Evolutionary conservation across 1,139 yeast species (phyloP).

Genomic region (Suzukiozyma palmioleophila): DNA sequence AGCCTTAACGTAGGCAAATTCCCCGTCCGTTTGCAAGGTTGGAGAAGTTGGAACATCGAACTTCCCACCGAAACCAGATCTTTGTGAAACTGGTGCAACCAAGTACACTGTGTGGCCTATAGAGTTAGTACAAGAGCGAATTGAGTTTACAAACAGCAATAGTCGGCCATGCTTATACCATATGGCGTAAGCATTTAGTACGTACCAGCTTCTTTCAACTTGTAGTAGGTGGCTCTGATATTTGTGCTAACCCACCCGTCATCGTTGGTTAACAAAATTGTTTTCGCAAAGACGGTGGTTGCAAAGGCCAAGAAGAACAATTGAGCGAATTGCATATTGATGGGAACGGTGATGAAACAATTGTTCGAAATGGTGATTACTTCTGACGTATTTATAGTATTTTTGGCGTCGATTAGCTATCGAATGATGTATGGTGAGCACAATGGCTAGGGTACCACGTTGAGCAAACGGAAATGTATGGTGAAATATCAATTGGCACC

Average conservation of each 20-base stretch:
- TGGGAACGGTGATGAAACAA: background rate
- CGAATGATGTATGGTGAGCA: too few relatives aligned
- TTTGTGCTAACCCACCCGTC: slow-evolving; percentile 59
- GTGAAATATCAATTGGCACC: too few relatives aligned
- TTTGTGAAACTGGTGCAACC: slow-evolving; percentile 56
- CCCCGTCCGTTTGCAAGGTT: slow-evolving; percentile 39
- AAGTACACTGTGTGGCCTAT: slow-evolving; percentile 45
- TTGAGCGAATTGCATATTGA: slow-evolving; percentile 12
- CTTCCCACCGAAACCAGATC: slow-evolving; percentile 58
- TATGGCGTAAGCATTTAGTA: background rate
- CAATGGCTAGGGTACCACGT: too few relatives aligned
- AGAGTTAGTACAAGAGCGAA: background rate
- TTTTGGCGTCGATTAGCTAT: too few relatives aligned
- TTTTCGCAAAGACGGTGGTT: slow-evolving; percentile 28
- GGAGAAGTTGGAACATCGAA: slow-evolving; percentile 42
- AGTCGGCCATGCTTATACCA: too few relatives aligned
- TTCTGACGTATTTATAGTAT: too few relatives aligned
- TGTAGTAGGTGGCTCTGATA: slow-evolving; percentile 56
- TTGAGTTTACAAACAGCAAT: too few relatives aligned
- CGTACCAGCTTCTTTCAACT: slow-evolving; percentile 44
- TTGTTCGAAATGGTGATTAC: too few relatives aligned
- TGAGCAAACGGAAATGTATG: too few relatives aligned
- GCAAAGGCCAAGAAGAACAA: slow-evolving; percentile 11
- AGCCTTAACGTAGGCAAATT: slow-evolving; percentile 34
- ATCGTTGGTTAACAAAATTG: slow-evolving; percentile 55